phyloP scores from a whole-genome alignment of 495 filamentous ascomycete species.

The Talaromyces stipitatus region DNA sequence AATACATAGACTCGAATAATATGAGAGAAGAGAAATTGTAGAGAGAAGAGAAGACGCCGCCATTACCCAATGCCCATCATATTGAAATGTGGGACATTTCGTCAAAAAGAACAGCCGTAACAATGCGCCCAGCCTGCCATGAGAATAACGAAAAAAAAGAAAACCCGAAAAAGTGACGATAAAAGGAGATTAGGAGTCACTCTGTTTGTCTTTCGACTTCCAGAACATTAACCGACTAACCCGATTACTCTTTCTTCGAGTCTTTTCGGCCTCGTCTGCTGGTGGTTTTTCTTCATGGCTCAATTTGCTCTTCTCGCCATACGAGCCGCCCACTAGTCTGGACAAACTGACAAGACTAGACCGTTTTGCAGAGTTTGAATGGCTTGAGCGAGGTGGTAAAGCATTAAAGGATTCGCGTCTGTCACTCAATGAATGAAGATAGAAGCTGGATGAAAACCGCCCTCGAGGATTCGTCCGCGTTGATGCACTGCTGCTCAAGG shows the following conservation, averaged over 20 bases:
- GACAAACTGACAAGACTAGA: conserved; percentile 81
- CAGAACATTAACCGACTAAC: conserved; percentile 81
- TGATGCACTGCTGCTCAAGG: conserved; percentile 77
- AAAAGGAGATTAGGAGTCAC: not conserved
- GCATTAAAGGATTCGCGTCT: conserved; percentile 65
- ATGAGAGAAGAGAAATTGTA: not conserved
- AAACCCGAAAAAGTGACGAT: not conserved
- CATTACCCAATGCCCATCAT: conserved; percentile 3
- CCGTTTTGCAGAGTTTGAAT: conserved; percentile 48
- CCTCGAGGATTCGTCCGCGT: conserved; percentile 62
- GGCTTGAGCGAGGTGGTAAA: conserved; percentile 49
- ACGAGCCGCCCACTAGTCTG: conserved; percentile 68
- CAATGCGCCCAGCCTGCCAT: not conserved
- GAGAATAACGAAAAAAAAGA: not conserved
- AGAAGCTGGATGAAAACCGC: conserved; percentile 40
- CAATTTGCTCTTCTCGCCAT: conserved; percentile 73
- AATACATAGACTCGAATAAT: conserved; percentile 6
- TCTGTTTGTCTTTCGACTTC: conserved; percentile 53
- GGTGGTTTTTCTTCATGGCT: conserved; percentile 63
- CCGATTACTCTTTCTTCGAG: conserved; percentile 64
- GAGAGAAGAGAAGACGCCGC: conserved; percentile 2
- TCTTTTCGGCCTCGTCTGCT: conserved; percentile 47
- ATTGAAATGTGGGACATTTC: not conserved
- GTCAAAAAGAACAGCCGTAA: not conserved
- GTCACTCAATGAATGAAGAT: conserved; percentile 44